Evolutionary conservation across 805 yeast genomes (phyloP).

Genomic region (Saccharomycopsis sp.): DNA sequence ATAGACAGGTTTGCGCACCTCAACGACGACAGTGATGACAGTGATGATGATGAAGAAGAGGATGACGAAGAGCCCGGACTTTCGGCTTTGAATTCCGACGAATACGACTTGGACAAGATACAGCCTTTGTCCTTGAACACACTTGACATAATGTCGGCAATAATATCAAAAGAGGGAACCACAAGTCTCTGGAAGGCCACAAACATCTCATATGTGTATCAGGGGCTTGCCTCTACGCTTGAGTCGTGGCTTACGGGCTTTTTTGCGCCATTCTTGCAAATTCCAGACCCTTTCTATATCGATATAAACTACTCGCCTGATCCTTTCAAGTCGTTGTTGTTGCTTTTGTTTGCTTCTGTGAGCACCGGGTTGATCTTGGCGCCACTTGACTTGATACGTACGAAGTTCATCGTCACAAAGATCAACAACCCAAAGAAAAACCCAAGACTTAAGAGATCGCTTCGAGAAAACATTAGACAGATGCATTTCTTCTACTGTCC

Average conservation of each 20-base stretch:
- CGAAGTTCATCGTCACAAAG: slow-evolving; percentile 67
- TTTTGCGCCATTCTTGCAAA: slow-evolving; percentile 67
- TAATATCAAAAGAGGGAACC: slow-evolving; percentile 63
- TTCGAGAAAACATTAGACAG: slow-evolving; percentile 56
- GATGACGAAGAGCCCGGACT: background rate
- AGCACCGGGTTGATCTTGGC: slow-evolving; percentile 65
- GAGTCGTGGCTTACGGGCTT: slow-evolving; percentile 93
- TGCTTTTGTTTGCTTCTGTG: slow-evolving; percentile 66
- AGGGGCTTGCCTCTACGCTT: slow-evolving; percentile 64
- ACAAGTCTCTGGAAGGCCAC: slow-evolving; percentile 67
- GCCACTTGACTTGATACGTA: slow-evolving; percentile 77
- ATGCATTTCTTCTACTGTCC: slow-evolving; percentile 52
- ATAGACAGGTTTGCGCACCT: background rate
- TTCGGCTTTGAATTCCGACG: background rate
- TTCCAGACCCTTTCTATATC: slow-evolving; percentile 85
- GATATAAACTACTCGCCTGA: slow-evolving; percentile 77
- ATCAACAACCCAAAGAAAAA: slow-evolving; percentile 32
- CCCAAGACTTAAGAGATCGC: slow-evolving; percentile 44
- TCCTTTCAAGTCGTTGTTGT: slow-evolving; percentile 57
- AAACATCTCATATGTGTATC: slow-evolving; percentile 73
- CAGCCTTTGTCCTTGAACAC: slow-evolving; percentile 57
- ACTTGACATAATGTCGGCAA: slow-evolving; percentile 56
- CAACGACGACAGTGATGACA: slow-evolving; percentile 9
- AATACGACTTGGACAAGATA: slow-evolving; percentile 32
- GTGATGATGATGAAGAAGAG: slow-evolving; percentile 5